Percentiles rank a stretch among this genome's conserved stretches.
Evolutionary conservation across 1,139 yeast genomes (phyloP).

Genomic region (Yamadazyma conglobata): DNA sequence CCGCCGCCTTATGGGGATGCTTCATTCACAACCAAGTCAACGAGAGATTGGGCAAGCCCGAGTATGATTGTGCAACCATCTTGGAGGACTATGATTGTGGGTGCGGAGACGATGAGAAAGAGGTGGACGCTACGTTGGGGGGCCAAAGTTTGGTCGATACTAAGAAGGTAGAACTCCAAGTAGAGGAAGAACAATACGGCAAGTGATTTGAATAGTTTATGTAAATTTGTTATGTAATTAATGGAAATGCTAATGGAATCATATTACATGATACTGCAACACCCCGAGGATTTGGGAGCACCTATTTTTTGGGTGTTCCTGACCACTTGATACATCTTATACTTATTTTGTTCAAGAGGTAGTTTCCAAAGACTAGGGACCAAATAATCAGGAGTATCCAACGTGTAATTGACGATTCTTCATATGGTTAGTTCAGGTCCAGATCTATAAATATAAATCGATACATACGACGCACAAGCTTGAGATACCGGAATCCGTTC

Average conservation of each 20-base stretch:
- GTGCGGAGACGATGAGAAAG: constrained; percentile 72
- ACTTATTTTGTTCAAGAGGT: constrained; percentile 45
- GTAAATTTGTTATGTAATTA: not conserved
- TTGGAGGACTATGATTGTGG: constrained; percentile 95
- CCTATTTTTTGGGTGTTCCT: constrained; percentile 12
- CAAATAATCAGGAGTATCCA: constrained; percentile 50
- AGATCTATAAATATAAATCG: constrained; percentile 1
- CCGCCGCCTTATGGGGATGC: constrained; percentile 96
- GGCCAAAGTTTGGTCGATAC: constrained; percentile 38
- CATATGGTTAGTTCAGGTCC: constrained; percentile 3
- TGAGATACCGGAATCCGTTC: constrained; percentile 69
- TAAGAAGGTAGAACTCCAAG: constrained; percentile 41
- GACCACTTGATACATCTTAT: constrained; percentile 26
- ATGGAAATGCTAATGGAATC: not conserved
- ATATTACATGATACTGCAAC: constrained; percentile 41
- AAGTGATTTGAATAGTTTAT: constrained; percentile 25
- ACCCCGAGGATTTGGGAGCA: constrained; percentile 23
- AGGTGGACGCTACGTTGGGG: constrained; percentile 36
- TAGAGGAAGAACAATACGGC: constrained; percentile 40
- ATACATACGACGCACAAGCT: constrained; percentile 47
- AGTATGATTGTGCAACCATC: constrained; percentile 80
- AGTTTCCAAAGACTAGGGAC: constrained; percentile 52
- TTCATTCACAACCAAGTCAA: constrained; percentile 88
- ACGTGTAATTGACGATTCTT: constrained; percentile 42
- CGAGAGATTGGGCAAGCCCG: constrained; percentile 60